Percentiles rank a stretch among this genome's conserved stretches.
Conservation (phyloP, 2,329 filamentous ascomycete genomes). For the Thelonectria blattea region DNA sequence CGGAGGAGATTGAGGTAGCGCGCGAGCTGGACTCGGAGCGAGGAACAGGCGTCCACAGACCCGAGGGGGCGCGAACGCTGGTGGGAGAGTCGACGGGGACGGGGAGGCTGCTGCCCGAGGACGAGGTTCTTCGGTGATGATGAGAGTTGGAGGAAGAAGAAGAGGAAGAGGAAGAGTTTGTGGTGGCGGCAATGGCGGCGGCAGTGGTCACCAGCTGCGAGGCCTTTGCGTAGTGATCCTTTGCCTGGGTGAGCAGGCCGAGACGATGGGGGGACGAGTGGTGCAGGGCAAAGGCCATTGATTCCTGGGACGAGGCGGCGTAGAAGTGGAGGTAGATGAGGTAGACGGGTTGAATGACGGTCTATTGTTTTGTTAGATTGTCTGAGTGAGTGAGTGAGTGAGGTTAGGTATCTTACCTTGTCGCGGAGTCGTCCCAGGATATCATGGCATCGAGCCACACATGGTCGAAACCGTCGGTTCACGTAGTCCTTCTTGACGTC, state of each 20-base stretch:
- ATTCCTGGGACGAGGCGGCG: constrained; percentile 64
- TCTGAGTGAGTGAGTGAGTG: constrained; percentile 11
- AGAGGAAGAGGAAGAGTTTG: too few species aligned
- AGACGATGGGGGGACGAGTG: constrained; percentile 53
- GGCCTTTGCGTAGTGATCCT: constrained; percentile 57
- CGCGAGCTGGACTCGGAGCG: constrained; percentile 28
- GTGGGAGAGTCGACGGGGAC: constrained; percentile 52
- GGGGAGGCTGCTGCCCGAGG: constrained; percentile 25
- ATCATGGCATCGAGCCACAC: constrained; percentile 59
- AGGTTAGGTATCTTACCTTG: constrained; percentile 50
- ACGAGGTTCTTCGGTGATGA: constrained; percentile 41
- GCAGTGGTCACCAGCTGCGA: constrained; percentile 52
- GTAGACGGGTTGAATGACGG: constrained; percentile 57
- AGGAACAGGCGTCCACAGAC: constrained; percentile 25
- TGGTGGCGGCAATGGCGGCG: constrained; percentile 53
- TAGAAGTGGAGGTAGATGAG: constrained; percentile 67
- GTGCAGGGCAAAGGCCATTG: constrained; percentile 58
- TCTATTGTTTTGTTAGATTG: constrained; percentile 27
- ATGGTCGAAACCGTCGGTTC: constrained; percentile 57
- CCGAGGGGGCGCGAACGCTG: constrained; percentile 44
- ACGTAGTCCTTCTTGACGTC: constrained; percentile 62
- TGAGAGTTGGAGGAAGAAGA: constrained; percentile 6
- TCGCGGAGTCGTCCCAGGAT: constrained; percentile 57
- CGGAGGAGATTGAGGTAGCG: constrained; percentile 49
- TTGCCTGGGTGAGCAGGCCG: constrained; percentile 58